These are phyloP conservation scores for Fraxinus latifolia DNA, from an alignment of 305 asterid genomes.

Conservation along the genomic window DNA sequence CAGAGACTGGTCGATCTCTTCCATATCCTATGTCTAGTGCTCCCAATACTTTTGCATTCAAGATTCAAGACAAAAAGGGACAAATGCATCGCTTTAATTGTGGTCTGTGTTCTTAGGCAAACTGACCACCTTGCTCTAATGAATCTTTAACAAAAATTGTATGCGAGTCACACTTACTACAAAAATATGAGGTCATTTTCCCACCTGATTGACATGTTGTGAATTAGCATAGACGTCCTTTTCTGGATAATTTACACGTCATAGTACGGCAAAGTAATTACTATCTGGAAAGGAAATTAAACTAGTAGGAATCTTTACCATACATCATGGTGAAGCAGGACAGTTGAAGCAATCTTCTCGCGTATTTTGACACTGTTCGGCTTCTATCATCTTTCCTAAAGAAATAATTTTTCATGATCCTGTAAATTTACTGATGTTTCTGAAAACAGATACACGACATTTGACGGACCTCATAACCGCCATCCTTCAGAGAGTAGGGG, in stretches of 20 bases:
- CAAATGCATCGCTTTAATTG: conserved; percentile 85
- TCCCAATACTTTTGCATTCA: conserved; percentile 63
- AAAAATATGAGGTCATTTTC: background rate
- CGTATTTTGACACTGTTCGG: background rate
- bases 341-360: background rate
- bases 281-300: background rate
- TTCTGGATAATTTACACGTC: background rate
- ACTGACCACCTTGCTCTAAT: background rate
- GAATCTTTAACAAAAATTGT: background rate
- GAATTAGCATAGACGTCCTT: background rate
- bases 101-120: conserved; percentile 41
- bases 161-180: background rate
- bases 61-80: conserved; percentile 84
- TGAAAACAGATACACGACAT: conserved; percentile 53
- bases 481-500: conserved; percentile 85
- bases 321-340: background rate
- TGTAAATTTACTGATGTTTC: conserved; percentile 13
- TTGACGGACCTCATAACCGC: conserved; percentile 74
- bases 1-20: conserved; percentile 59
- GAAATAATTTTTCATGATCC: background rate
- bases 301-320: background rate
- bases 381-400: background rate
- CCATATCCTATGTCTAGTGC: conserved; percentile 51
- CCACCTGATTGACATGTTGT: background rate
- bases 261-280: background rate